Conservation (phyloP, 768 basidiomycete species). For the Pisolithus orientalis region DNA sequence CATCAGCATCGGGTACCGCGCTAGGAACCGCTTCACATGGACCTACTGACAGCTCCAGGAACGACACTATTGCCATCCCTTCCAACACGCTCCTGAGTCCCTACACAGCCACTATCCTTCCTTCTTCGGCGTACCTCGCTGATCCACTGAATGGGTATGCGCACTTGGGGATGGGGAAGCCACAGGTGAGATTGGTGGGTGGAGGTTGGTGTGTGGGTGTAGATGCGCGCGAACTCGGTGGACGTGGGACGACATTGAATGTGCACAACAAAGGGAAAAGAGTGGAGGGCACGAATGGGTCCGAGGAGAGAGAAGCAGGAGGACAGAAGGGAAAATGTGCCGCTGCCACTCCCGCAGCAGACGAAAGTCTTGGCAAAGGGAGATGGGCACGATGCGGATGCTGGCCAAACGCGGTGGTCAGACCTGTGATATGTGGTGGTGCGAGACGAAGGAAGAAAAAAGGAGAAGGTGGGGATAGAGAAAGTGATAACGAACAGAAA, state of each 20-base stretch:
- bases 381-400: slow-evolving; percentile 54
- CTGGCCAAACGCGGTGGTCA: slow-evolving; percentile 40
- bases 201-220: slow-evolving; percentile 74
- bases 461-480: slow-evolving; percentile 7
- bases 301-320: background rate
- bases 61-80: slow-evolving; percentile 43
- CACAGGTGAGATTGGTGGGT: slow-evolving; percentile 73
- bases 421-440: slow-evolving; percentile 36
- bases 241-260: slow-evolving; percentile 26
- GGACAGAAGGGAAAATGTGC: background rate
- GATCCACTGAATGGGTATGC: slow-evolving; percentile 88
- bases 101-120: slow-evolving; percentile 56
- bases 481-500: background rate
- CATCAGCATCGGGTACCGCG: slow-evolving; percentile 6
- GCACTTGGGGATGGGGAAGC: slow-evolving; percentile 76
- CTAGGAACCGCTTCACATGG: slow-evolving; percentile 11
- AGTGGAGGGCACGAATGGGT: slow-evolving; percentile 43
- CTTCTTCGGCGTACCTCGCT: slow-evolving; percentile 60
- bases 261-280: slow-evolving; percentile 43
- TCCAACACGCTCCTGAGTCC: slow-evolving; percentile 55
- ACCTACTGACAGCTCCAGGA: slow-evolving; percentile 30
- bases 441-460: slow-evolving; percentile 13
- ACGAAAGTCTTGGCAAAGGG: slow-evolving; percentile 30
- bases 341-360: background rate
- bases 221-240: slow-evolving; percentile 70